Evolutionary conservation across 2,329 filamentous ascomycete genomes (phyloP).

Genomic region (Cladosporium velox): DNA sequence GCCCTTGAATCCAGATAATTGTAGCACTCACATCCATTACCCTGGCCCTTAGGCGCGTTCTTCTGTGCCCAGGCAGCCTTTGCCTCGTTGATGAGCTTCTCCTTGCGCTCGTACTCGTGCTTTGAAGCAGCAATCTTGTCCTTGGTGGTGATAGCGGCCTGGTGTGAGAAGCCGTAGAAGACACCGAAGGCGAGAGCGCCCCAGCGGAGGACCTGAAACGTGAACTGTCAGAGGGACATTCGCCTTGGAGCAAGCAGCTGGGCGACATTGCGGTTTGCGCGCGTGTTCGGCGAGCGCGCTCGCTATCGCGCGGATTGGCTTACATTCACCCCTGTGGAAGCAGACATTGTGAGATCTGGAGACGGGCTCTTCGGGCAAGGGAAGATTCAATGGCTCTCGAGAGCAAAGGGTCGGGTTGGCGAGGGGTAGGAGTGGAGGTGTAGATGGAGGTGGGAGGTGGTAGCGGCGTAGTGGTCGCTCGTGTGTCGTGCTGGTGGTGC

Average conservation of each 20-base stretch:
- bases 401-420: slow-evolving; percentile 1
- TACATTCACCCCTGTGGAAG: slow-evolving; percentile 32
- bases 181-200: slow-evolving; percentile 88
- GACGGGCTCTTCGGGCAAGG: background rate
- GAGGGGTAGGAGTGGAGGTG: slow-evolving; percentile 2
- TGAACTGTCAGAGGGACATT: slow-evolving; percentile 8
- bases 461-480: slow-evolving; percentile 18
- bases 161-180: slow-evolving; percentile 95
- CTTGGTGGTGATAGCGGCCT: slow-evolving; percentile 72
- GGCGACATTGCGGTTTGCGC: background rate
- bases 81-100: slow-evolving; percentile 86
- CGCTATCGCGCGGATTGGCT: slow-evolving; percentile 18
- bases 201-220: slow-evolving; percentile 85
- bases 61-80: slow-evolving; percentile 88
- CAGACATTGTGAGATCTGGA: slow-evolving; percentile 28
- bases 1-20: background rate
- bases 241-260: background rate
- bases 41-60: slow-evolving; percentile 54
- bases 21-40: slow-evolving; percentile 18
- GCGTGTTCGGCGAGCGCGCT: slow-evolving; percentile 4
- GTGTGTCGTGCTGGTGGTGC: slow-evolving; percentile 12
- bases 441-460: slow-evolving; percentile 5
- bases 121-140: slow-evolving; percentile 71
- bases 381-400: slow-evolving; percentile 16
- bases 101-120: slow-evolving; percentile 87